Conservation (phyloP, 2,329 filamentous ascomycete species). For the Pseudonectria buxi region DNA sequence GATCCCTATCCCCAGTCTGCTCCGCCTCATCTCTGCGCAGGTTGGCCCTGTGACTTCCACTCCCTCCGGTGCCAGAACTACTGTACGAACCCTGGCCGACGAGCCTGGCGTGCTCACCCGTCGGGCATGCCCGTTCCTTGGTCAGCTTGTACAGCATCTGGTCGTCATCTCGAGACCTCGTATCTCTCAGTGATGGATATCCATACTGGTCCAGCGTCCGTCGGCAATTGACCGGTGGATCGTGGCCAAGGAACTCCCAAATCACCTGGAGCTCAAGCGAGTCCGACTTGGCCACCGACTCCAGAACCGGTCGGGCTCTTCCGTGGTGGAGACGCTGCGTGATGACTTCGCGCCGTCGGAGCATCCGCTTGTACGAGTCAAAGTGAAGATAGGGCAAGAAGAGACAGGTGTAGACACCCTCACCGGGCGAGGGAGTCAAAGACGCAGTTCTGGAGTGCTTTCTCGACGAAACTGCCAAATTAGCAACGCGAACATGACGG, state of each 20-base stretch:
- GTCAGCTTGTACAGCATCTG: conserved; percentile 63
- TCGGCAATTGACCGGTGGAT: conserved; percentile 55
- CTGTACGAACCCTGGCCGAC: conserved; percentile 25
- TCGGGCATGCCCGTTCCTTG: conserved; percentile 34
- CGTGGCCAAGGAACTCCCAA: conserved; percentile 55
- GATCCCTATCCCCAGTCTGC: conserved; percentile 27
- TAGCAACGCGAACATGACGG: neutral
- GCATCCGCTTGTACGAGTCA: conserved; percentile 53
- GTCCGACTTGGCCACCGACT: conserved; percentile 45
- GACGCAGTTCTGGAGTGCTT: conserved; percentile 22
- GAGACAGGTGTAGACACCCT: conserved; percentile 38
- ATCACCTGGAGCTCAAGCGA: conserved; percentile 54
- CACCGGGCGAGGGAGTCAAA: conserved; percentile 21
- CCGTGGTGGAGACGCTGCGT: conserved; percentile 45
- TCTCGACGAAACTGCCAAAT: conserved; percentile 29
- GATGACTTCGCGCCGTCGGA: conserved; percentile 50
- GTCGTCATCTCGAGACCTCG: conserved; percentile 54
- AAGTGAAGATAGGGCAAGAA: conserved; percentile 58
- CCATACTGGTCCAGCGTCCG: conserved; percentile 58
- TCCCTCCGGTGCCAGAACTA: conserved; percentile 18
- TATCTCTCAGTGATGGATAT: conserved; percentile 55
- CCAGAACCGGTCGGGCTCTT: conserved; percentile 48
- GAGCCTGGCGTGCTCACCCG: conserved; percentile 17
- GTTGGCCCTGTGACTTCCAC: conserved; percentile 20
- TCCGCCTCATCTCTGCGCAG: conserved; percentile 21